Conservation (phyloP, 768 basidiomycete genomes). For the Russula dissimulans region DNA sequence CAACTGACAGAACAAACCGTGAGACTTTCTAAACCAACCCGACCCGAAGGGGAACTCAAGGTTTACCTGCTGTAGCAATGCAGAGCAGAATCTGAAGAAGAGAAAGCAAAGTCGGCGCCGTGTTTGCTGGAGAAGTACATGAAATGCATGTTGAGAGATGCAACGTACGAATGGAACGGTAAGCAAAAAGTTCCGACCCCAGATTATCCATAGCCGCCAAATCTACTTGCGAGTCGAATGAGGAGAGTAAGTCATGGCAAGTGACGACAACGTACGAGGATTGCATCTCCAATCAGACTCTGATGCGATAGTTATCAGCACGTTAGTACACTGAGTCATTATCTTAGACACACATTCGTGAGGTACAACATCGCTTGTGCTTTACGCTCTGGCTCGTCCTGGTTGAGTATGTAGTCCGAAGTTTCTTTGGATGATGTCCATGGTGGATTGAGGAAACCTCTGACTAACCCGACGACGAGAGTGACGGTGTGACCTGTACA, state of each 20-base stretch:
- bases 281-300: constrained; percentile 12
- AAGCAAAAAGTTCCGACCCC: constrained; percentile 5
- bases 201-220: constrained; percentile 15
- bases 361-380: constrained; percentile 4
- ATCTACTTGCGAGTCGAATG: not conserved
- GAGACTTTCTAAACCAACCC: not conserved
- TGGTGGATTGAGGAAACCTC: not conserved
- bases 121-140: not conserved
- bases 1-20: not conserved
- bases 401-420: not conserved
- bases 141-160: not conserved
- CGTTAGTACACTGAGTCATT: no score
- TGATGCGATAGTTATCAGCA: not conserved
- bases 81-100: not conserved
- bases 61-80: not conserved
- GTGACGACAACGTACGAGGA: not conserved
- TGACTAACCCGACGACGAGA: not conserved
- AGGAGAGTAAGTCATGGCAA: not conserved
- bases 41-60: no score
- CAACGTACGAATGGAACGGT: constrained; percentile 5
- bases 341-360: not conserved
- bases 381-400: constrained; percentile 1
- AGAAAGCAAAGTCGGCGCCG: not conserved
- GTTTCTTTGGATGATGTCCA: not conserved
- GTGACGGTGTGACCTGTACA: constrained; percentile 8